These are phyloP conservation scores for Plasmodium fragile DNA, from an alignment of 169 alveolate species.

Conservation along the genomic window DNA sequence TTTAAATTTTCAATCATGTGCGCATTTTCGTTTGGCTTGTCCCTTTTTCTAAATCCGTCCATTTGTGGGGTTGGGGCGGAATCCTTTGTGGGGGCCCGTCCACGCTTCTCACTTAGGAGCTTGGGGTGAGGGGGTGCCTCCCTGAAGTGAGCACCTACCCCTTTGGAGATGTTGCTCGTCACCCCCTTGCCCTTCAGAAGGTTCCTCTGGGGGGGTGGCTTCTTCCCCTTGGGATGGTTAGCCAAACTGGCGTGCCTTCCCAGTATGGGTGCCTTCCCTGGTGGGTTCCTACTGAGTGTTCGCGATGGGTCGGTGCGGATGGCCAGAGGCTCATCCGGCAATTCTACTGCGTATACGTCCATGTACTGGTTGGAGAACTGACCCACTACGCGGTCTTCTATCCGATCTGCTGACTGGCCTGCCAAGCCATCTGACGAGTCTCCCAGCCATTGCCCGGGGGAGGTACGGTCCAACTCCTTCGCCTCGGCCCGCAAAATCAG, in stretches of 20 bases:
- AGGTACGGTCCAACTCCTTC: not conserved
- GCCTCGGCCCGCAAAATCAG: constrained; percentile 8
- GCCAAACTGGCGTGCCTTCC: not conserved
- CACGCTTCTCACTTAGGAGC: not conserved
- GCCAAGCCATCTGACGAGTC: not conserved
- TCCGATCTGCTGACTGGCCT: not conserved
- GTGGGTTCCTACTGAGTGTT: not conserved
- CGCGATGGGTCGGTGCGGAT: not conserved
- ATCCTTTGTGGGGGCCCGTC: not conserved
- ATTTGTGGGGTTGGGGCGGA: not conserved
- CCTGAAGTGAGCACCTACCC: not conserved
- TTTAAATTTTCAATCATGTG: constrained; percentile 28
- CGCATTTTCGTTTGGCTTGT: not conserved
- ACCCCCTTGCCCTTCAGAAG: not conserved
- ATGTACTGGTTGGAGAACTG: not conserved
- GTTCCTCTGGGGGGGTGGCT: not conserved
- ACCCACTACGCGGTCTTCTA: not conserved
- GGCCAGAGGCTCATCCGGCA: not conserved
- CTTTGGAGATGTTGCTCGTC: not conserved
- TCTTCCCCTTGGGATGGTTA: not conserved
- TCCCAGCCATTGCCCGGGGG: not conserved
- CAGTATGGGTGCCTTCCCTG: not conserved
- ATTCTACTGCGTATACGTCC: not conserved
- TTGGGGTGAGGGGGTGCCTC: not conserved
- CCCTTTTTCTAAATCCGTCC: not conserved